Conservation (phyloP, 495 filamentous ascomycete species). For the Jackrogersella multiformis region DNA sequence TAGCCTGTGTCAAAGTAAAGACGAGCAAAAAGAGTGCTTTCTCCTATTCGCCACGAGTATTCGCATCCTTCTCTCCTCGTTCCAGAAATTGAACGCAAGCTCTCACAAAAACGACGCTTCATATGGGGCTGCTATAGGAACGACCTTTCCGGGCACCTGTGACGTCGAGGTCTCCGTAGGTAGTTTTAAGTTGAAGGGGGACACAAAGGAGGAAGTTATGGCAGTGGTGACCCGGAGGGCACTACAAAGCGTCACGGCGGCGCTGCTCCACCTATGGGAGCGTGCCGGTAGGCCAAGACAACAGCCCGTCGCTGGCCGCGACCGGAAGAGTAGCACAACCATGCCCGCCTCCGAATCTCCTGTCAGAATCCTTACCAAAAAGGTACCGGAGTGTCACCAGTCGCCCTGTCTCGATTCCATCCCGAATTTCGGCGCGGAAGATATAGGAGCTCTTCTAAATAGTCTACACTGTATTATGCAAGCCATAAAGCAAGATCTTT, state of each 20-base stretch:
- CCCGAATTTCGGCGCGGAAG: not conserved
- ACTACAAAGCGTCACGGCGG: slow-evolving; percentile 1
- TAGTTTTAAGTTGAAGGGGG: not conserved
- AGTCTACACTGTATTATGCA: not conserved
- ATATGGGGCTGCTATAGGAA: not conserved
- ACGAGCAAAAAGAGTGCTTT: not conserved
- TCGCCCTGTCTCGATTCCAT: not conserved
- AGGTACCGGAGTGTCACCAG: not conserved
- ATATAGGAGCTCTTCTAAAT: slow-evolving; percentile 4
- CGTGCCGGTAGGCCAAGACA: not conserved
- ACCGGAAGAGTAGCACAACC: not conserved
- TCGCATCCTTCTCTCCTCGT: not conserved
- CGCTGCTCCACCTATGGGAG: slow-evolving; percentile 5
- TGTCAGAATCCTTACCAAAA: not conserved
- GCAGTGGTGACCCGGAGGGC: not conserved
- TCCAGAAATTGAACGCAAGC: not conserved
- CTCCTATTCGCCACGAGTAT: slow-evolving; percentile 5
- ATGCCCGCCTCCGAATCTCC: not conserved
- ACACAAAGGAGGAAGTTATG: not conserved
- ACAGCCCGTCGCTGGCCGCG: not conserved
- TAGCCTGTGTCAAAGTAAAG: not conserved
- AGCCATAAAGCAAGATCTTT: not conserved
- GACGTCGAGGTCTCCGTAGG: not conserved
- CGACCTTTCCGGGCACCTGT: not conserved
- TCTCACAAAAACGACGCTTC: not conserved